These are phyloP conservation scores for Albizia julibrissin DNA, from an alignment of 306 rosid species.

Conservation along the genomic window DNA sequence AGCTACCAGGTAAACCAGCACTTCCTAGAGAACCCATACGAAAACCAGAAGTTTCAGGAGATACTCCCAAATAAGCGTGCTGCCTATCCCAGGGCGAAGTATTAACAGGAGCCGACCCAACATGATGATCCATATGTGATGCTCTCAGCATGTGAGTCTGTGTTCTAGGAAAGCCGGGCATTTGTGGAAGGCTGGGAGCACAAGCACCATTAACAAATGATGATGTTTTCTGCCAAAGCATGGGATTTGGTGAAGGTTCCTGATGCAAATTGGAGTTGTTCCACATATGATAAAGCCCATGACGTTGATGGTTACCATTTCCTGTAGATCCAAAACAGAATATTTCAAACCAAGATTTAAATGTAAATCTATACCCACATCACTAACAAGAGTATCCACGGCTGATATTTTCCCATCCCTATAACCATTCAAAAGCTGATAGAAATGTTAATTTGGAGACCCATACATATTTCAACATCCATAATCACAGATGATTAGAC, in stretches of 20 bases:
- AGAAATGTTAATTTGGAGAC: slow-evolving; percentile 13
- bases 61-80: slow-evolving; percentile 53
- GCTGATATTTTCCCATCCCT: slow-evolving; percentile 6
- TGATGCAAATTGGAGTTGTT: slow-evolving; percentile 59
- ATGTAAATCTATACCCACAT: neutral
- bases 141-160: slow-evolving; percentile 55
- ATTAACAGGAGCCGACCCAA: slow-evolving; percentile 76
- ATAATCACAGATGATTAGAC: neutral
- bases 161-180: slow-evolving; percentile 55
- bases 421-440: slow-evolving; percentile 3
- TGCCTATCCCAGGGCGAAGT: slow-evolving; percentile 70
- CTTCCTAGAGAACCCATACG: slow-evolving; percentile 65
- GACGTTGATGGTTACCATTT: slow-evolving; percentile 51
- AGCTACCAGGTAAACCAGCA: slow-evolving; percentile 58
- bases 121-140: slow-evolving; percentile 55
- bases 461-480: neutral
- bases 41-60: slow-evolving; percentile 66
- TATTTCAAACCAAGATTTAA: slow-evolving; percentile 10
- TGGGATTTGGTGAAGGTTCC: slow-evolving; percentile 52
- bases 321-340: slow-evolving; percentile 49
- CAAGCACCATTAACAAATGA: slow-evolving; percentile 55
- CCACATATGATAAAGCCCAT: slow-evolving; percentile 56
- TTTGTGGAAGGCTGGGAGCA: slow-evolving; percentile 54
- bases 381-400: slow-evolving; percentile 14
- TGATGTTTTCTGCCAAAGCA: slow-evolving; percentile 62